Evolutionary conservation across 352 stramenopile genomes (phyloP), one percentile per base, ranked within the genome.

Genomic region (Pythium phragmitis): DNA sequence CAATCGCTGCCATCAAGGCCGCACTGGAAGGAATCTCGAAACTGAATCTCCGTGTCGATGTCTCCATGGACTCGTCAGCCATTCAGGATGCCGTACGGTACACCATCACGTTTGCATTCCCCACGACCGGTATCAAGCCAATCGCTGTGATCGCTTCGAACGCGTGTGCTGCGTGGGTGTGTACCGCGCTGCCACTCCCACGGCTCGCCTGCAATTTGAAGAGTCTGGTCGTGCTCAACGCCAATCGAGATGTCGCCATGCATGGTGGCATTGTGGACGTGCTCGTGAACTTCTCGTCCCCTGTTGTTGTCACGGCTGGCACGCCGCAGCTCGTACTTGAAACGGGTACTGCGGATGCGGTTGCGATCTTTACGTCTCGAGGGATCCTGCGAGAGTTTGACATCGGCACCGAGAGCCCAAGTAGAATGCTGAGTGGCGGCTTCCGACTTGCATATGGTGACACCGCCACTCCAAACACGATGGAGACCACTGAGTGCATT

Each of bases 381-480:
- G 76, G 78, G 6, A 69, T 76, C 0, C 21, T 80, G 0, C 70
- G 82, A n/a, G 67, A 84, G 48, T 89, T 92, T 61, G 81, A 92
- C 34, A 76, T 92, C 0, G 81, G 78, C 1, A 64, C 81, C 0
- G 65, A 80, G 2, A 75, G 70, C 48, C 67, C 81, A 0, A 91
- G 81, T 61, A 49, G 39, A 4, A 57, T 88, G 14, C 41, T 88
- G 7, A 52, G 39, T 34, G 80, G 81, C 2, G 73, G 55, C 0
- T 89, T 91, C 57, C 76, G 68, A 8, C 62, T 92, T 4, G 62
- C 64, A 0, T 92, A 92, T n/a, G 81, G 81, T 0, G 76, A 91
- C 56, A 75, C 80, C n/a, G 73, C 61, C 2, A 57, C 64, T 3
- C 43, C 71, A 0, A 54, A 63, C 28, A 59, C 60, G 0, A 55